phyloP scores from a whole-genome alignment of 1,284 basidiomycete species.

The Tausonia pullulans region DNA sequence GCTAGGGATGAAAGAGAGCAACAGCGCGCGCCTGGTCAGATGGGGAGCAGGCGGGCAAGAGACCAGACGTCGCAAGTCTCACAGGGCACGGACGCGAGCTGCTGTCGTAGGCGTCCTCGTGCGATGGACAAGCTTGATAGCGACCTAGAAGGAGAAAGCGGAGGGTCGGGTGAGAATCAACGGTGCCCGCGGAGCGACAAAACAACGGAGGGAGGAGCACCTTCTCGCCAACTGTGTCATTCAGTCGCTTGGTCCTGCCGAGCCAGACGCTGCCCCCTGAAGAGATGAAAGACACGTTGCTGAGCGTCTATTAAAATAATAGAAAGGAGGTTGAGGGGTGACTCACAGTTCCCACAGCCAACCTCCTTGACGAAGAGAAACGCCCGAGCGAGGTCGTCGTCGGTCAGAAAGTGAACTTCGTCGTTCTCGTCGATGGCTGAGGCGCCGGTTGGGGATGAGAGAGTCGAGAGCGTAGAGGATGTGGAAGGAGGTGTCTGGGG shows the following conservation, averaged over 20 bases:
- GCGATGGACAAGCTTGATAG: constrained; percentile 78
- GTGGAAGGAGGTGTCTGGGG: too few relatives aligned
- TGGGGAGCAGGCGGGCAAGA: not conserved
- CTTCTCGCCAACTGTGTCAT: constrained; percentile 7
- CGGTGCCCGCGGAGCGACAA: constrained; percentile 8
- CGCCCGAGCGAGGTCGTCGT: constrained; percentile 27
- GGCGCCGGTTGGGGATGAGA: too few relatives aligned
- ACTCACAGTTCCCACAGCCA: constrained; percentile 26
- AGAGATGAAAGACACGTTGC: not conserved
- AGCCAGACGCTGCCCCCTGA: constrained; percentile 31
- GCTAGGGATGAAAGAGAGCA: constrained; percentile 33
- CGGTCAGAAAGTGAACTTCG: constrained; percentile 21
- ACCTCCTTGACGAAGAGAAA: constrained; percentile 30
- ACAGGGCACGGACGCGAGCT: constrained; percentile 75
- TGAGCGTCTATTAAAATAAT: not conserved
- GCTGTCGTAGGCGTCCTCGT: constrained; percentile 66
- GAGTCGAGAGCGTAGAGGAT: too few relatives aligned
- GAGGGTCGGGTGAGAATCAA: constrained; percentile 9
- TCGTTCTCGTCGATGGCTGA: not conserved
- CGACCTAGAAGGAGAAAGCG: constrained; percentile 43
- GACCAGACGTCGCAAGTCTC: constrained; percentile 25
- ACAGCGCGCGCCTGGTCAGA: constrained; percentile 15
- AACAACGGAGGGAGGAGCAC: constrained; percentile 1
- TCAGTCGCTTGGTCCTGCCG: constrained; percentile 20
- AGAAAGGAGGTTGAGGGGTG: not conserved